phyloP scores from a whole-genome alignment of 1,284 basidiomycete species.

The Boletus smithii region DNA sequence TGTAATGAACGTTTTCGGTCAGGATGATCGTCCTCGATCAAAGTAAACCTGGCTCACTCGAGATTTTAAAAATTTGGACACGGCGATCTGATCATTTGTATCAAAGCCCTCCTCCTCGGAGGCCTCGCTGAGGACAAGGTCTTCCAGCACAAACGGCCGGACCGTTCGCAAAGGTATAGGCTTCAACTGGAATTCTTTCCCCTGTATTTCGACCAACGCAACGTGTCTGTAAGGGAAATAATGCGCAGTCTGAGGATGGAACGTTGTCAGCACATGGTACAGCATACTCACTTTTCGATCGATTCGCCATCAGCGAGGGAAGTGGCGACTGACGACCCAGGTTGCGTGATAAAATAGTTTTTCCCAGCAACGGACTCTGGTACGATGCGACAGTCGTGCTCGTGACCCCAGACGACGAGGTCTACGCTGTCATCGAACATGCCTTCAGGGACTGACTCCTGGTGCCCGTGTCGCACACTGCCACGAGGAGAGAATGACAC shows the following conservation, averaged over 20 bases:
- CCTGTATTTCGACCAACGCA: slow-evolving; percentile 80
- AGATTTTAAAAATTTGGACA: slow-evolving; percentile 74
- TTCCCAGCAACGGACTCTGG: slow-evolving; percentile 92
- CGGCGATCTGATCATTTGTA: slow-evolving; percentile 74
- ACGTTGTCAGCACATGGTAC: neutral
- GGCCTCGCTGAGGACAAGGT: slow-evolving; percentile 71
- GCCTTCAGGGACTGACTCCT: slow-evolving; percentile 90
- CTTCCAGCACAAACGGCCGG: slow-evolving; percentile 92
- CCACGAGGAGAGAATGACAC: neutral
- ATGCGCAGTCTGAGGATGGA: neutral
- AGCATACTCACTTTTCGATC: slow-evolving; percentile 69
- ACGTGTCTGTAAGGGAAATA: slow-evolving; percentile 66
- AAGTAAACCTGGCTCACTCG: slow-evolving; percentile 43
- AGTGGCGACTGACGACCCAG: slow-evolving; percentile 94
- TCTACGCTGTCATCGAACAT: slow-evolving; percentile 96
- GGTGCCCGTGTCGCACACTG: slow-evolving; percentile 91
- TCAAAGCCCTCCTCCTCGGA: slow-evolving; percentile 76
- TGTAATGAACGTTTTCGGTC: slow-evolving; percentile 27
- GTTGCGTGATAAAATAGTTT: slow-evolving; percentile 89
- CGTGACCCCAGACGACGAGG: slow-evolving; percentile 97
- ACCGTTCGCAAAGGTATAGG: slow-evolving; percentile 89
- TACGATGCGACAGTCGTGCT: slow-evolving; percentile 93
- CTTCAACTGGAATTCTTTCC: slow-evolving; percentile 82
- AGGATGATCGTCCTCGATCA: neutral
- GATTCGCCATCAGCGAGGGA: slow-evolving; percentile 89